A percentile compares a stretch with the other conserved stretches of the same genome.
phyloP scores from a whole-genome alignment of 202 grass and related monocot species.

The Saccharum hybrid region DNA sequence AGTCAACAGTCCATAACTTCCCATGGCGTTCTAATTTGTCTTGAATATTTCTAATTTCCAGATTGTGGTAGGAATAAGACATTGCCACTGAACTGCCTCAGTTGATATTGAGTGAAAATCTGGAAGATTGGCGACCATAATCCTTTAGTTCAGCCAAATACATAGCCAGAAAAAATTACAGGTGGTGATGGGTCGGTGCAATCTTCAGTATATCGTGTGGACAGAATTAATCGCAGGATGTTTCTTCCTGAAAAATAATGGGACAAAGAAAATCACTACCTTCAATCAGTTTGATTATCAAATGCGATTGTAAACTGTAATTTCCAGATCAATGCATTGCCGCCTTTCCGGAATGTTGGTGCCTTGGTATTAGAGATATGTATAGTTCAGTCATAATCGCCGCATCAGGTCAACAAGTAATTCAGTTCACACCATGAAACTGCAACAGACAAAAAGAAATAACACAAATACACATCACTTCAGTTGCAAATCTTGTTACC shows the following conservation, averaged over 20 bases:
- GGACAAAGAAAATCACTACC: constrained; percentile 11
- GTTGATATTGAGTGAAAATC: background rate
- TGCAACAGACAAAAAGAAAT: constrained; percentile 6
- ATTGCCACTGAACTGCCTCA: background rate
- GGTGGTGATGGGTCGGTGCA: background rate
- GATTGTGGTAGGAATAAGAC: background rate
- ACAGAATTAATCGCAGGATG: background rate
- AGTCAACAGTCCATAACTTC: constrained; percentile 2
- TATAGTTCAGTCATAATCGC: background rate
- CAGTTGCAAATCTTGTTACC: background rate
- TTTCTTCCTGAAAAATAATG: background rate
- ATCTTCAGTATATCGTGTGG: background rate
- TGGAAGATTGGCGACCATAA: background rate
- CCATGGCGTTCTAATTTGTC: background rate
- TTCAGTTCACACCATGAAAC: background rate
- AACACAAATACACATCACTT: background rate
- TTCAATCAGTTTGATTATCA: background rate
- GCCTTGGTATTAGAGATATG: background rate
- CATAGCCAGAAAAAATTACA: constrained; percentile 4
- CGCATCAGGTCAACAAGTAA: background rate
- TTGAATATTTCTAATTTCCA: background rate
- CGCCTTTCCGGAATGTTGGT: background rate
- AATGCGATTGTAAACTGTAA: background rate
- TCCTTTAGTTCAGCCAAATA: background rate
- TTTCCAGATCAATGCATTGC: background rate